These are phyloP conservation scores for Crithidia fasciculata DNA, from an alignment of 208 protist species.

Conservation along the genomic window DNA sequence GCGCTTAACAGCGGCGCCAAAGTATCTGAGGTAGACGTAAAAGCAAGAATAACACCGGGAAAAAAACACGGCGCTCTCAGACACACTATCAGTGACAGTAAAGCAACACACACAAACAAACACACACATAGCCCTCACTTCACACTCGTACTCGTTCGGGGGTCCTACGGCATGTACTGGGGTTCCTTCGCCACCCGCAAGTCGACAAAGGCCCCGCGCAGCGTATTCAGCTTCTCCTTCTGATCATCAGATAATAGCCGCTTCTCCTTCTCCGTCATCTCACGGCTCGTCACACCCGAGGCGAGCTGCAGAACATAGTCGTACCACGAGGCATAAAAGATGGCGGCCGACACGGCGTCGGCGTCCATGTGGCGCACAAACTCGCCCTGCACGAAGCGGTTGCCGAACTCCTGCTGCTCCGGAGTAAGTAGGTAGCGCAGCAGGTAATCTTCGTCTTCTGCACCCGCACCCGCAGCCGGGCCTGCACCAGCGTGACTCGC, in stretches of 20 bases:
- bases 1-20: too few species aligned
- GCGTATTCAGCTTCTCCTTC: conserved; percentile 69
- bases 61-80: not conserved
- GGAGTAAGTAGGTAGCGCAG: conserved; percentile 64
- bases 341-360: conserved; percentile 54
- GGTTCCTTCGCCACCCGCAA: conserved; percentile 36
- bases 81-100: too few species aligned
- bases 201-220: conserved; percentile 54
- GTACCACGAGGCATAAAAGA: conserved; percentile 90
- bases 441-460: conserved; percentile 42
- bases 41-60: not conserved
- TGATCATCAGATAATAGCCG: conserved; percentile 78
- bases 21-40: too few species aligned
- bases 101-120: too few species aligned
- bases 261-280: conserved; percentile 77
- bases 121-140: too few species aligned
- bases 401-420: conserved; percentile 83
- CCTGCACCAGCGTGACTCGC: not conserved
- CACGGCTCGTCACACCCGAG: conserved; percentile 68
- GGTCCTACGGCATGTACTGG: conserved; percentile 40
- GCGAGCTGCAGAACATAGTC: conserved; percentile 83
- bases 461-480: not conserved
- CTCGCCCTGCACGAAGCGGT: conserved; percentile 83
- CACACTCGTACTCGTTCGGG: too few species aligned
- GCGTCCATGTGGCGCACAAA: conserved; percentile 81